Base-by-base conservation (phyloP, 345 rosid genomes). In the Turnera subulata region DNA sequence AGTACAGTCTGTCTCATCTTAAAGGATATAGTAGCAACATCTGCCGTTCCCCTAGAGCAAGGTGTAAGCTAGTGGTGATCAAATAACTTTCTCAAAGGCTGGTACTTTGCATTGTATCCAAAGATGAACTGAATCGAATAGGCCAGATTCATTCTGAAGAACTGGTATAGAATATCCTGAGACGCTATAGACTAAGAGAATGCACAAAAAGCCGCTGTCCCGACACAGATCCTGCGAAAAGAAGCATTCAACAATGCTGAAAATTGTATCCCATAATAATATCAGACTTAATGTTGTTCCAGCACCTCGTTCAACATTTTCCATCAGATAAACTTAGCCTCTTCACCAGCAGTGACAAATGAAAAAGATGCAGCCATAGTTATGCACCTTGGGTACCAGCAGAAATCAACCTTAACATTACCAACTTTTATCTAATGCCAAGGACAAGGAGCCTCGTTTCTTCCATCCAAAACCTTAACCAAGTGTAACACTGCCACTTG, bases 331-430 rank as follows among this genome's bases (percentile, higher is more conserved):
- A n/a, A 32, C 46, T 46, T 53, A 2, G 22, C 2, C 32, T n/a
- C 35, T 32, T 33, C 24, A 8, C 46, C 42, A 20, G 45, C n/a
- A 10, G 17, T n/a, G n/a, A 33, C 38, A 62, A 35, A 20, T 13
- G 19, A 45, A 53, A 5, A 33, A 37, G 50, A 62, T 32, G 39
- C 4, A 38, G n/a, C 39, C 46, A 63, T 38, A n/a, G 33, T 11
- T 20, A 42, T 29, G 43, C 23, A 50, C 53, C 14, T 16, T 20
- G 11, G 7, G 15, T 6, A 32, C 66, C 32, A 53, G 17, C 33
- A 20, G 15, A 8, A 40, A 62, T 8, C 17, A 43, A 44, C 22
- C 50, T 15, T 8, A 56, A 18, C 17, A 32, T 32, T 19, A 62
- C 46, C 15, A 44, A n/a, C n/a, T n/a, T n/a, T n/a, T n/a, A n/a